Base-by-base conservation (phyloP, 2,329 filamentous ascomycete genomes). In the Fusarium ramigenum region DNA sequence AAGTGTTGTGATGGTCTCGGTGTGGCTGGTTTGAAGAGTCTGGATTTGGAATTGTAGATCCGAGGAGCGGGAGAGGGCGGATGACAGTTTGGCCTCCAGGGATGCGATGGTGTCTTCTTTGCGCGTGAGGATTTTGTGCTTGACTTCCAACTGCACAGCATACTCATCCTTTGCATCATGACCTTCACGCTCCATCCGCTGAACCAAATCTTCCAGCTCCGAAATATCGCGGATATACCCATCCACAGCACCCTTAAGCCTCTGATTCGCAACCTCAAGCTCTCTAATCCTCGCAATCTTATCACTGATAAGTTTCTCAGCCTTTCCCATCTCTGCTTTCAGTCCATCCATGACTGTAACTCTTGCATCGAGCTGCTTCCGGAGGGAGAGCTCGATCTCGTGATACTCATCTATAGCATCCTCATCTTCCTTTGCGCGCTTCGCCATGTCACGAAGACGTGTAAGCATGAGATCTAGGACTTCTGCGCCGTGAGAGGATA, bases 381-480 rank as follows among this genome's bases (percentile, higher is more conserved):
- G 85, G 18, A 92, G 82, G 1, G 86, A 87, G 1, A 83, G 79
- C 80, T 91, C 89, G 10, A 88, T 84, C 28, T 84, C 84, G 76
- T 89, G 88, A 79, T 90, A 89, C 79, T 91, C 87, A 76, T 91
- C 89, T 39, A 91, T 87, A 34, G 82, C 79, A n/a, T 84, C 84
- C 53, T 90, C 89, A 44, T 84, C 83, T 53, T 88, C 86, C 34
- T 82, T 84, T 14, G 80, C 82, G 60, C 82, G 83, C 47, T 82
- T 83, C 3, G 86, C 81, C 37, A 91, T 83, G 19, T 83, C 82
- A 5, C 87, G 85, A 5, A 91, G 83, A 7, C 25, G 25, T 7
- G 25, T 28, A 7, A 91, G 83, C 9, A 91, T 78, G 18, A 90
- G 83, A 63, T 89, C 87, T 0, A 92, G 83, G 0, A 91, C 84